Conservation (phyloP, 768 basidiomycete species). For the Termitomyces sp. region DNA sequence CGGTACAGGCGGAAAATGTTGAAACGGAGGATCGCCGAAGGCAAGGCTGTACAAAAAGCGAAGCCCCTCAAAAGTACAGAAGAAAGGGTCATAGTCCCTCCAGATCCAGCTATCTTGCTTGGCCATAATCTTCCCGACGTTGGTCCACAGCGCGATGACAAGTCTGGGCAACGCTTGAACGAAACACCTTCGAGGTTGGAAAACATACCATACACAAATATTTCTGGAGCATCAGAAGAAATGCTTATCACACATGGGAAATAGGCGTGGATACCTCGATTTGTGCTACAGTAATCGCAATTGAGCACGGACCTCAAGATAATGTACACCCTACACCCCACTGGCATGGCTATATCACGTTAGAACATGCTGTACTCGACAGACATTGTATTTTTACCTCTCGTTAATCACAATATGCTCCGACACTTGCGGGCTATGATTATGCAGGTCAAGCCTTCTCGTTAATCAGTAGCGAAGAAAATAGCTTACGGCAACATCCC, state of each 20-base stretch:
- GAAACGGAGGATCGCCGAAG: constrained; percentile 40
- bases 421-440: constrained; percentile 78
- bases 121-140: constrained; percentile 38
- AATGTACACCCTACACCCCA: neutral
- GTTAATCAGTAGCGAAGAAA: constrained; percentile 1
- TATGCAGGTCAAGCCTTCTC: constrained; percentile 3
- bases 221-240: constrained; percentile 17
- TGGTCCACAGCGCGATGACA: neutral
- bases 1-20: constrained; percentile 44
- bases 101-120: constrained; percentile 64
- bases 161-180: constrained; percentile 3
- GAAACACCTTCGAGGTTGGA: neutral
- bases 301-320: neutral
- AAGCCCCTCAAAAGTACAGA: constrained; percentile 35
- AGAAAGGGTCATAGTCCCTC: constrained; percentile 54
- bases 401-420: constrained; percentile 74
- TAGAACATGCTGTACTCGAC: neutral
- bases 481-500: constrained; percentile 77
- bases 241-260: constrained; percentile 11
- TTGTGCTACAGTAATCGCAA: too few relatives aligned
- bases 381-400: constrained; percentile 12
- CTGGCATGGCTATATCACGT: neutral
- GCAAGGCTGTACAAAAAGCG: constrained; percentile 36
- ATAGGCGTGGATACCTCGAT: constrained; percentile 2
- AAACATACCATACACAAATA: constrained; percentile 5